Conservation (phyloP, 768 basidiomycete species). For the Termitomyces sp. region DNA sequence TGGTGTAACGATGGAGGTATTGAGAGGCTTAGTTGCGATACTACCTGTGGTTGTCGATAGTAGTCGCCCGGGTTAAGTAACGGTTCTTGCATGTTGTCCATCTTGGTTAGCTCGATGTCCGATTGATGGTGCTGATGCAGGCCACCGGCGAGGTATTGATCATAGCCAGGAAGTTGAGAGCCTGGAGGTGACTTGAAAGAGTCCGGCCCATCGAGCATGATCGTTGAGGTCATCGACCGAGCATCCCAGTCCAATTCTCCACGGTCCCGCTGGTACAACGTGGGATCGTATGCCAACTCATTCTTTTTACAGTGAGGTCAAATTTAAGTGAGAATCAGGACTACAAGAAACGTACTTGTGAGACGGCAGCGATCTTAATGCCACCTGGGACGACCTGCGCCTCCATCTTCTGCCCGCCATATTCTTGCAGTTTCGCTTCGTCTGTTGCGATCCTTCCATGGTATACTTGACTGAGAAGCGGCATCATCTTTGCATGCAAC, state of each 20-base stretch:
- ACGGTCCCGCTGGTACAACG: conserved; percentile 71
- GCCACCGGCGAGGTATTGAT: conserved; percentile 53
- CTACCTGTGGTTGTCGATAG: conserved; percentile 29
- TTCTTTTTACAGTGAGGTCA: conserved; percentile 27
- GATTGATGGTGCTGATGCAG: conserved; percentile 24
- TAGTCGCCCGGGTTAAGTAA: conserved; percentile 43
- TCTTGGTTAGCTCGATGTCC: conserved; percentile 52
- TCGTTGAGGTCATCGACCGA: conserved; percentile 65
- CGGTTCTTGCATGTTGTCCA: conserved; percentile 61
- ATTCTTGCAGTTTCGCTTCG: conserved; percentile 68
- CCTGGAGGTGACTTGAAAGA: conserved; percentile 33
- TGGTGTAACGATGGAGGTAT: conserved; percentile 42
- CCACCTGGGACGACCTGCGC: conserved; percentile 75
- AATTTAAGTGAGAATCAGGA: background rate
- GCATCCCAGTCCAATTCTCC: conserved; percentile 89
- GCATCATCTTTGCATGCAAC: conserved; percentile 85
- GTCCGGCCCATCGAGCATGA: conserved; percentile 46
- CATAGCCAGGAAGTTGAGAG: conserved; percentile 44
- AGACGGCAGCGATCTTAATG: conserved; percentile 78
- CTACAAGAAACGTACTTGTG: conserved; percentile 46
- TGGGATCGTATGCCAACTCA: conserved; percentile 83
- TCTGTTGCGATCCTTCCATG: conserved; percentile 64
- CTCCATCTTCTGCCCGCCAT: conserved; percentile 74
- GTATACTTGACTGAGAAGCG: conserved; percentile 71
- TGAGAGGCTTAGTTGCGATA: conserved; percentile 36